Evolutionary conservation across 306 rosid species (phyloP), one percentile per base, ranked within the genome.

Genomic region (Citrullus mucosospermus): DNA sequence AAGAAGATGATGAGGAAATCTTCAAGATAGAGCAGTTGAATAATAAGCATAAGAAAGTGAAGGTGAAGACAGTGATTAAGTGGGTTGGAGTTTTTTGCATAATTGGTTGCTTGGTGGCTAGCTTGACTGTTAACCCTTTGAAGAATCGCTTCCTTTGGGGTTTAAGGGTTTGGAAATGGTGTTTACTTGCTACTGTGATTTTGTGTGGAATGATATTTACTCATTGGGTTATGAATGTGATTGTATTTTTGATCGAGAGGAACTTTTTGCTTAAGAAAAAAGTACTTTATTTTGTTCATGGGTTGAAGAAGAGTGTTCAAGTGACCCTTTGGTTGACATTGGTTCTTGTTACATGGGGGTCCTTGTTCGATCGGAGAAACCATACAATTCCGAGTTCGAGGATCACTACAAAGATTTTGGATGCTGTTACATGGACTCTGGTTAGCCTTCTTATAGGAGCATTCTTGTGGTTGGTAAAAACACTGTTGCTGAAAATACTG

Each of bases 241-340:
- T 91, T 32, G 96, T 96, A 46, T 91, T 92, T 82, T 58, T 96
- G 84, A 92, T 96, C 59, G 99, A 96, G 82, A 79, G 84, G 76
- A 96, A 96, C 88, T 92, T 92, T 75, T 79, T 92, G 81, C 88
- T 89, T 50, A 88, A 81, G 90, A 92, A 87, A 84, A 96, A 91
- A 81, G 97, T 92, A 53, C 78, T 96, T 25, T 91, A 92, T 85
- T 96, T 96, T 88, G 99, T 96, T 68, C 93, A 96, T 87, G 99
- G 97, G 14, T 78, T 96, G 86, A 92, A 92, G 88, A 88, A 87
- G 86, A 88, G 85, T 81, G 96, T 90, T 44, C 87, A 87, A 83
- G 86, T 88, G 76, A 90, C 88, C 81, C 81, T 92, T 84, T 90
- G 98, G 97, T 66, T 94, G 77, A 32, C 83, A 68, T 73, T 90